Conservation (phyloP, 306 rosid genomes). For the Lathyrus aphaca region DNA sequence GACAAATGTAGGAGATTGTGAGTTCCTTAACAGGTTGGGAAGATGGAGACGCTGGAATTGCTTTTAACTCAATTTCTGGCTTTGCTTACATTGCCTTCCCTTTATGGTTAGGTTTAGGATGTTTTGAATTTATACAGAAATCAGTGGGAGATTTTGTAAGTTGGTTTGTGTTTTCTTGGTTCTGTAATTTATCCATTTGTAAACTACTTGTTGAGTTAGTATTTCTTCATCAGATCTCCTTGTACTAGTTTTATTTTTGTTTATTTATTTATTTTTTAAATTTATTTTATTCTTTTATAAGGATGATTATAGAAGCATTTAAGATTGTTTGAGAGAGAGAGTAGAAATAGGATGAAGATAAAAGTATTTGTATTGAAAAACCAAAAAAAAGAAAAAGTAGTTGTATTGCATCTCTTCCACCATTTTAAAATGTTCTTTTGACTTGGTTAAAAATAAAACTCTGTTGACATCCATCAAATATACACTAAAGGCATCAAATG, state of each 20-base stretch:
- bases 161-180: slow-evolving; percentile 16
- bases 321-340: too few species aligned
- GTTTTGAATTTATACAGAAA: slow-evolving; percentile 37
- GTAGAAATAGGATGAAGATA: too few species aligned
- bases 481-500: too few species aligned
- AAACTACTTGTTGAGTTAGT: slow-evolving; percentile 25
- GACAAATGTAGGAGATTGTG: not conserved
- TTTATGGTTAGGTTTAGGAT: slow-evolving; percentile 33
- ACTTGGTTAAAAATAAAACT: too few species aligned
- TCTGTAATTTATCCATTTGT: slow-evolving; percentile 34
- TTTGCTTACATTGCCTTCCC: slow-evolving; percentile 37
- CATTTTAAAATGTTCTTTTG: too few species aligned
- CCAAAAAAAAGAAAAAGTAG: too few species aligned
- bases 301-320: not conserved
- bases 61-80: slow-evolving; percentile 44
- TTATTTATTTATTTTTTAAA: too few species aligned
- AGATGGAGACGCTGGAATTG: slow-evolving; percentile 48
- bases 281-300: too few species aligned
- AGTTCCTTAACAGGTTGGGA: slow-evolving; percentile 38
- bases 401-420: too few species aligned
- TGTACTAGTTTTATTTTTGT: slow-evolving; percentile 7
- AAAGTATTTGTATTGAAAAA: too few species aligned
- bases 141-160: slow-evolving; percentile 4
- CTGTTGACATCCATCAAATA: too few species aligned
- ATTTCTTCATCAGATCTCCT: slow-evolving; percentile 3